phyloP scores from a whole-genome alignment of 2,329 filamentous ascomycete species.

The Ophiostoma sp. region DNA sequence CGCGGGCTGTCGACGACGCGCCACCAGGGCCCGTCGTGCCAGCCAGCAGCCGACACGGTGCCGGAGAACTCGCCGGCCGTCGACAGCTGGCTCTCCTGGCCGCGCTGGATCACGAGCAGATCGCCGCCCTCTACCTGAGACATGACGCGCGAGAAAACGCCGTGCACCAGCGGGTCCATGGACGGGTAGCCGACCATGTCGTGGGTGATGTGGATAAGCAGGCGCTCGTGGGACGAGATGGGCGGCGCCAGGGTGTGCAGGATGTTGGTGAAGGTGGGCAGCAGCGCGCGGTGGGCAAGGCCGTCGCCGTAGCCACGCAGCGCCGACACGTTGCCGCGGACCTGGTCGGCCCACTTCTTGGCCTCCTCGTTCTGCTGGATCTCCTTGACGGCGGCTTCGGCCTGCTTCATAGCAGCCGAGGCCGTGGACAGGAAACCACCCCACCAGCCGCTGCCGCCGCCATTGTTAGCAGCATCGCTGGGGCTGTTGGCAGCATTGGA shows the following conservation, averaged over 20 bases:
- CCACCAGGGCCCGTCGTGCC: slow-evolving; percentile 98
- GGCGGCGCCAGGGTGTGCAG: slow-evolving; percentile 92
- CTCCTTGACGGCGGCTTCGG: slow-evolving; percentile 75
- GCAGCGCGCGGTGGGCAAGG: slow-evolving; percentile 67
- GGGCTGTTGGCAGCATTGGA: slow-evolving; percentile 19
- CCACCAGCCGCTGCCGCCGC: slow-evolving; percentile 68
- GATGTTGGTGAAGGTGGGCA: slow-evolving; percentile 92
- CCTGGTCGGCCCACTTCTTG: slow-evolving; percentile 91
- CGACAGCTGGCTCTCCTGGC: slow-evolving; percentile 63
- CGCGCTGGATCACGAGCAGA: slow-evolving; percentile 86
- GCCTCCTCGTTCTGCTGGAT: slow-evolving; percentile 96
- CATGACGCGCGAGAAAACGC: slow-evolving; percentile 93
- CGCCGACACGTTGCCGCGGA: slow-evolving; percentile 79
- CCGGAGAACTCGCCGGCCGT: slow-evolving; percentile 37
- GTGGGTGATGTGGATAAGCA: slow-evolving; percentile 96
- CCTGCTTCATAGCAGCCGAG: slow-evolving; percentile 64
- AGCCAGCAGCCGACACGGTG: slow-evolving; percentile 51
- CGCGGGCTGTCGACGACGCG: slow-evolving; percentile 63
- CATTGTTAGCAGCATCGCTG: slow-evolving; percentile 22
- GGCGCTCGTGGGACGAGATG: slow-evolving; percentile 92
- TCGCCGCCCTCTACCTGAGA: slow-evolving; percentile 97
- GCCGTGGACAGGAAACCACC: slow-evolving; percentile 79
- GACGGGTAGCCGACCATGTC: slow-evolving; percentile 92
- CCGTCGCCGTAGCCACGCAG: slow-evolving; percentile 81
- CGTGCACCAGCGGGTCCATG: slow-evolving; percentile 85